Percentiles rank a stretch among this genome's conserved stretches.
Evolutionary conservation across 257 asterid species (phyloP).

Genomic region (Rauvolfia tetraphylla): DNA sequence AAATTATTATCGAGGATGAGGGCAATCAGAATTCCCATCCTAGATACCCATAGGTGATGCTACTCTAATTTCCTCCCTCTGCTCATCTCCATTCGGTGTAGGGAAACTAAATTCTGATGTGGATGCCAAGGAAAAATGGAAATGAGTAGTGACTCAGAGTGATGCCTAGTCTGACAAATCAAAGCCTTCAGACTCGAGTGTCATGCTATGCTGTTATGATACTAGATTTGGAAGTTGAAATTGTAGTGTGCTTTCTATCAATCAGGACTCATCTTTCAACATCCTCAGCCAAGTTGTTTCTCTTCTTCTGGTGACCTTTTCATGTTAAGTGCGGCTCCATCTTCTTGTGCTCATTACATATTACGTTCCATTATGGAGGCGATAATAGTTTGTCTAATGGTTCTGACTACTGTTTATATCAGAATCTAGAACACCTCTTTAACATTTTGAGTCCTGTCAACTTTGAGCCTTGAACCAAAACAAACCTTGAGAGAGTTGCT

Average conservation of each 20-base stretch:
- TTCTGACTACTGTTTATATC: neutral
- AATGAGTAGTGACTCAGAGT: neutral
- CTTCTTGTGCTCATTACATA: neutral
- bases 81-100: neutral
- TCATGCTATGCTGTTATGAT: neutral
- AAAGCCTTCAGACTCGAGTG: neutral
- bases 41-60: slow-evolving; percentile 11
- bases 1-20: slow-evolving; percentile 52
- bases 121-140: neutral
- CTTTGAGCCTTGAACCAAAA: too few relatives aligned
- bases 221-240: neutral
- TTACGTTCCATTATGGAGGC: neutral
- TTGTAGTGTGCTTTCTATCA: neutral
- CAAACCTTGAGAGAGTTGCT: too few relatives aligned
- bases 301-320: neutral
- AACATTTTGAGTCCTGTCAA: too few relatives aligned
- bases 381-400: neutral
- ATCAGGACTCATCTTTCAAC: neutral
- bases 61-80: neutral
- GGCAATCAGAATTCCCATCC: slow-evolving; percentile 21
- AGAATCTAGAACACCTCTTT: neutral
- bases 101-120: neutral
- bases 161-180: neutral
- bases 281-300: neutral
- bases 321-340: neutral